Evolutionary conservation across 106 monocot species (phyloP).

Genomic region (Amphibolis antarctica): DNA sequence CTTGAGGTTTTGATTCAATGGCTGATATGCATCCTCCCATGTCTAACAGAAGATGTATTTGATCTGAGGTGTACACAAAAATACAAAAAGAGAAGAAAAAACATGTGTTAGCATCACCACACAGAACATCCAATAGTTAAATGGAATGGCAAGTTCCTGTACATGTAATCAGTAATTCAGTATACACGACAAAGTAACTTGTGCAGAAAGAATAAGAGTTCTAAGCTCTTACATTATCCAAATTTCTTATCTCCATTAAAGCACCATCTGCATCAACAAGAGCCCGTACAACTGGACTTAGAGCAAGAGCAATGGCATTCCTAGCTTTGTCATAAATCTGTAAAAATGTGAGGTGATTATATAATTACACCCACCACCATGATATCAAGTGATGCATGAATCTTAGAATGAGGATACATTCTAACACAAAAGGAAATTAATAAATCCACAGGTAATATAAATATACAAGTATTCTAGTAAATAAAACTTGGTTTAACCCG

Average conservation of each 20-base stretch:
- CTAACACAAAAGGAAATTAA: neutral
- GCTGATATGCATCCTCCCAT: too few species aligned
- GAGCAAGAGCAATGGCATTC: slow-evolving; percentile 89
- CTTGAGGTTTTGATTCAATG: too few species aligned
- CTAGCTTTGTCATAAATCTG: slow-evolving; percentile 98
- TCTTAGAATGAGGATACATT: neutral
- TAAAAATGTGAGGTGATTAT: neutral
- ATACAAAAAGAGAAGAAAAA: neutral
- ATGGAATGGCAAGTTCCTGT: neutral
- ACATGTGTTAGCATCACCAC: too few species aligned
- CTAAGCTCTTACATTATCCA: slow-evolving; percentile 52
- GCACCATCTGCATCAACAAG: slow-evolving; percentile 92
- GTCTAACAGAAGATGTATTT: too few species aligned
- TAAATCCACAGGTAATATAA: too few species aligned
- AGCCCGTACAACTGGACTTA: slow-evolving; percentile 91
- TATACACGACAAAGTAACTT: neutral
- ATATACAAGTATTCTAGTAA: too few species aligned
- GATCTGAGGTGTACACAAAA: too few species aligned
- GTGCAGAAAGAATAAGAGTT: neutral
- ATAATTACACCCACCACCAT: neutral
- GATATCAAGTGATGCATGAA: neutral
- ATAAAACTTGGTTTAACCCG: too few species aligned
- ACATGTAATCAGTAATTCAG: neutral
- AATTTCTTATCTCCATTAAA: slow-evolving; percentile 64
- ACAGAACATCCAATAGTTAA: neutral